Base-by-base conservation (phyloP, 2,329 filamentous ascomycete species). In the Fusarium keratoplasticum region DNA sequence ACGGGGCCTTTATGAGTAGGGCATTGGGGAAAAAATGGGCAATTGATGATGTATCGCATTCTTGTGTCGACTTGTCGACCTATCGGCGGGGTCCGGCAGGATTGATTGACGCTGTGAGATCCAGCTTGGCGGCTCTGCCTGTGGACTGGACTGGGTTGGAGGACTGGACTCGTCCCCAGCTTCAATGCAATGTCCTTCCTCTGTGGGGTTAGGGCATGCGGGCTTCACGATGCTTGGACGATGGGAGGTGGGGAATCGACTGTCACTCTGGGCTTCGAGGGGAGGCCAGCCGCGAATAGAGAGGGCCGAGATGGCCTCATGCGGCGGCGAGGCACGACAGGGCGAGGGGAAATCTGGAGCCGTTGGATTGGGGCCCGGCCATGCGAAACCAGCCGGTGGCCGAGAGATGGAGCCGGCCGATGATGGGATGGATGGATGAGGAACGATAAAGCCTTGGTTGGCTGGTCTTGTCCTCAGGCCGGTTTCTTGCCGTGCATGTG, bases 161-260 rank as follows among this genome's bases (percentile, higher is more conserved):
- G 35, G 47, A 16, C 36, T 27, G 44, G 18, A 31, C 47, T 52
- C 18, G 18, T 74, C 50, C 25, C 54, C 36, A 42, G 58, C 18
- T 64, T 67, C 33, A 55, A 31, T 63, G 31, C 63, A 55, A 18
- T 63, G 31, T 61, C 29, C 20, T 63, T 35, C 47, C 50, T 54
- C 47, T 64, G 52, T 66, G 65, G 65, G 59, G 57, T 62, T 52
- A 61, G 59, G 59, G 62, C 58, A 70, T 73, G 65, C 66, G 31
- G 59, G 44, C 47, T 67, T 75, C 64, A 47, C 61, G 59, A 65
- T 71, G 54, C 60, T 67, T 68, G 66, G 64, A 67, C 7, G 31
- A 64, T 52, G 36, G 33, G 58, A 14, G 40, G 73, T 73, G 75
- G 74, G 74, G 65, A 75, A 70, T 76, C 74, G 61, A 67, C 73